Percentiles rank a stretch among this genome's conserved stretches.
These are phyloP conservation scores for Lentinula sp. DNA, from an alignment of 768 basidiomycete species.

Conservation along the genomic window DNA sequence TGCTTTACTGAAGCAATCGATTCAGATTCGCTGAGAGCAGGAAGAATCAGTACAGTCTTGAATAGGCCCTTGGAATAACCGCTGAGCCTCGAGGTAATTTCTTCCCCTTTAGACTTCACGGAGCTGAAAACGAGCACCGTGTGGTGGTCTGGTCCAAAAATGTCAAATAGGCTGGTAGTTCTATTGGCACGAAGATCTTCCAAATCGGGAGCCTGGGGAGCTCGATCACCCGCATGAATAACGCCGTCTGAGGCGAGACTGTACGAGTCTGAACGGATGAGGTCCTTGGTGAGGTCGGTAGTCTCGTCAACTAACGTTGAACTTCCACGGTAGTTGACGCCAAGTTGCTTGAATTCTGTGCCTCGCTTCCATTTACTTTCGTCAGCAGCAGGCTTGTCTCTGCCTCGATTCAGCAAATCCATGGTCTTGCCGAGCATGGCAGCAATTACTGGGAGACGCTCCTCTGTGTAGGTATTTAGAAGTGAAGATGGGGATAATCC, in stretches of 20 bases:
- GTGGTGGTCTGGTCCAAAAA: constrained; percentile 24
- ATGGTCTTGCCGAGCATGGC: constrained; percentile 20
- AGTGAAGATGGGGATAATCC: constrained; percentile 12
- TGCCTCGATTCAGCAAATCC: constrained; percentile 10
- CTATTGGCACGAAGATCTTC: constrained; percentile 6
- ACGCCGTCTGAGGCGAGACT: constrained; percentile 14
- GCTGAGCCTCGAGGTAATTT: background rate
- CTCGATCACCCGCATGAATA: constrained; percentile 37
- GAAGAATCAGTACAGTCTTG: constrained; percentile 12
- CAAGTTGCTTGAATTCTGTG: constrained; percentile 32
- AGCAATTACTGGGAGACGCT: constrained; percentile 23
- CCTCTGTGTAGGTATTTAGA: constrained; percentile 19
- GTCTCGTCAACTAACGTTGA: constrained; percentile 37
- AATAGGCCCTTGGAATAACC: constrained; percentile 9
- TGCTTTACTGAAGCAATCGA: background rate
- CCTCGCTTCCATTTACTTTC: constrained; percentile 15
- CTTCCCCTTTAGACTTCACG: constrained; percentile 5
- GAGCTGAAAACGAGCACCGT: constrained; percentile 26
- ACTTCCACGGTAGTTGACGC: constrained; percentile 51
- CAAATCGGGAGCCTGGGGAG: constrained; percentile 35
- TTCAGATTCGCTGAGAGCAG: background rate
- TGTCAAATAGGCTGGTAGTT: constrained; percentile 16
- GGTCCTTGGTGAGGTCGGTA: constrained; percentile 11
- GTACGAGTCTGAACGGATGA: constrained; percentile 15
- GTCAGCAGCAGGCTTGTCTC: background rate